These are phyloP conservation scores for Cystobasidium onofrii DNA, from an alignment of 768 basidiomycete genomes.

Conservation along the genomic window DNA sequence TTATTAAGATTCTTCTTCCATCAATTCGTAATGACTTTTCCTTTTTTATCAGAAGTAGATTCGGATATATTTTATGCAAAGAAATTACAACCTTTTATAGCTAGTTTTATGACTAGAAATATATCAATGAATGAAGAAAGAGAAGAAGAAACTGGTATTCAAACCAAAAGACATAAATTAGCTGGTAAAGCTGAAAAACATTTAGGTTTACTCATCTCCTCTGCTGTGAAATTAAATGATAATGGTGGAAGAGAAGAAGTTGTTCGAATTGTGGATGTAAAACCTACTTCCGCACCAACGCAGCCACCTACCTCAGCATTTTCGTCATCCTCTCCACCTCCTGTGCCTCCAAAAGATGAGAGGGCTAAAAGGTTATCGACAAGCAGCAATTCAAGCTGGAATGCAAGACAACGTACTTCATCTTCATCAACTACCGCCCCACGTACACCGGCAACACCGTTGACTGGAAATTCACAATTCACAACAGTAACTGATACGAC, in stretches of 20 bases:
- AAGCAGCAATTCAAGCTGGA: neutral
- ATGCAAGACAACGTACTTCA: constrained; percentile 28
- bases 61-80: constrained; percentile 75
- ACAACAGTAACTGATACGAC: neutral
- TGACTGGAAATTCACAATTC: constrained; percentile 12
- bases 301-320: constrained; percentile 70
- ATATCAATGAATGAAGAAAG: constrained; percentile 55
- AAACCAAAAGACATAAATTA: constrained; percentile 55
- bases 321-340: constrained; percentile 33
- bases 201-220: constrained; percentile 67
- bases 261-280: constrained; percentile 70
- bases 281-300: constrained; percentile 68
- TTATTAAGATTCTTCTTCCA: constrained; percentile 81
- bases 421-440: neutral
- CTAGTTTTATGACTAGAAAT: constrained; percentile 70
- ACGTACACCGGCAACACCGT: neutral
- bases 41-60: constrained; percentile 82
- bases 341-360: neutral
- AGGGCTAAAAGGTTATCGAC: neutral
- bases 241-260: constrained; percentile 62
- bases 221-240: constrained; percentile 73
- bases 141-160: constrained; percentile 50
- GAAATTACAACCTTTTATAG: constrained; percentile 90
- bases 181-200: constrained; percentile 75
- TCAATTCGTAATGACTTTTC: constrained; percentile 88